These are phyloP conservation scores for Mikania micrantha DNA, from an alignment of 129 eudicot genomes.

Conservation along the genomic window DNA sequence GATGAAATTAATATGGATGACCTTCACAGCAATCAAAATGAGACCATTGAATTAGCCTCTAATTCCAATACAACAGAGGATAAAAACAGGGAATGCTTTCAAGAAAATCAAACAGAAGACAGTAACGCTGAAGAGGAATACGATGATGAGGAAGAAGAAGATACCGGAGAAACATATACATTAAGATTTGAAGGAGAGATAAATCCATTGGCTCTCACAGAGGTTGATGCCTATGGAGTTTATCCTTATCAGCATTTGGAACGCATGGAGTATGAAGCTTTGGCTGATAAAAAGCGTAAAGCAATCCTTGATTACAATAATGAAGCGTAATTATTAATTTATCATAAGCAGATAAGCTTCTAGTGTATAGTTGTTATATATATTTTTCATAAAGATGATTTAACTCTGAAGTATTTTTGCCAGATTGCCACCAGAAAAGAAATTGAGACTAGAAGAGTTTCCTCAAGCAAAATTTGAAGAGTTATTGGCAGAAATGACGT, in stretches of 20 bases:
- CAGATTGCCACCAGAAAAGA: constrained; percentile 61
- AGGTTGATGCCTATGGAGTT: constrained; percentile 48
- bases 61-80: constrained; percentile 5
- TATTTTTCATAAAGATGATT: neutral
- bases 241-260: constrained; percentile 71
- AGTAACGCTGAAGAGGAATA: constrained; percentile 27
- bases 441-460: constrained; percentile 42
- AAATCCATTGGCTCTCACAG: constrained; percentile 50
- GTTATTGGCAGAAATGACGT: constrained; percentile 41
- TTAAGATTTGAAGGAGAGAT: constrained; percentile 55
- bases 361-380: neutral
- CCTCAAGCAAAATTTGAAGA: constrained; percentile 46
- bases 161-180: constrained; percentile 26
- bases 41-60: constrained; percentile 4
- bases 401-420: constrained; percentile 5
- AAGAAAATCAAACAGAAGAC: constrained; percentile 15
- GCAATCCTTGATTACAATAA: constrained; percentile 15
- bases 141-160: constrained; percentile 49
- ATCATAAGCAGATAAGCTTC: neutral
- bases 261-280: constrained; percentile 59
- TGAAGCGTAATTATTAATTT: constrained; percentile 13
- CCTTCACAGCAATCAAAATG: constrained; percentile 9
- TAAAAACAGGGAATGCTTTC: constrained; percentile 5
- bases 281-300: constrained; percentile 74
- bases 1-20: constrained; percentile 7